Conservation (phyloP, 1,284 basidiomycete species). For the Heimioporus retisporus region DNA sequence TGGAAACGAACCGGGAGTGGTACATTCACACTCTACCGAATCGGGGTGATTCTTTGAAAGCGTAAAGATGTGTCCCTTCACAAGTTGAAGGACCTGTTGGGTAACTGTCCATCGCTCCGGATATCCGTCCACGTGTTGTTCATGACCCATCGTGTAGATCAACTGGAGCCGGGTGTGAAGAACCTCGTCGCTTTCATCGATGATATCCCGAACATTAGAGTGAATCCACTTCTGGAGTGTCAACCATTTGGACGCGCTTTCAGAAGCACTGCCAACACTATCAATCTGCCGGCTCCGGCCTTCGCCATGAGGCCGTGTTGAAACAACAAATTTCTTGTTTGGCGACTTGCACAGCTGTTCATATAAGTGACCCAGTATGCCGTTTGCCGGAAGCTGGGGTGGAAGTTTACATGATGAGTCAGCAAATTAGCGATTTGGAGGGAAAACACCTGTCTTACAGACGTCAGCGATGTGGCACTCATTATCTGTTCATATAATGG, state of each 20-base stretch:
- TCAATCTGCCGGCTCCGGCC: too few species aligned
- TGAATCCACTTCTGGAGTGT: slow-evolving; percentile 38
- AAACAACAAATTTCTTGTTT: too few species aligned
- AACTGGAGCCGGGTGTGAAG: slow-evolving; percentile 52
- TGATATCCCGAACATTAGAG: slow-evolving; percentile 40
- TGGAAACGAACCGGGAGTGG: slow-evolving; percentile 35
- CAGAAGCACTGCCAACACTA: neutral
- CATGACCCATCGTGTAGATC: slow-evolving; percentile 51
- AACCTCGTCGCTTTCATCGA: slow-evolving; percentile 56
- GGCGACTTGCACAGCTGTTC: neutral
- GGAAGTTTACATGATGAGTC: too few species aligned
- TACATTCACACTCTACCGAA: slow-evolving; percentile 17
- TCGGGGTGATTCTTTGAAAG: slow-evolving; percentile 16
- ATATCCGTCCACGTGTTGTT: slow-evolving; percentile 49
- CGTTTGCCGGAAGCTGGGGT: neutral
- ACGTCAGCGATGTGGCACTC: slow-evolving; percentile 14
- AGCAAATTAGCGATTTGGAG: too few species aligned
- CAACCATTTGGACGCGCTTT: slow-evolving; percentile 8
- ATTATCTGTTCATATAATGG: slow-evolving; percentile 4
- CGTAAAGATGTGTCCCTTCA: slow-evolving; percentile 16
- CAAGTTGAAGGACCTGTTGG: slow-evolving; percentile 49
- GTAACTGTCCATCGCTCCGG: slow-evolving; percentile 57
- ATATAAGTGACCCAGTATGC: neutral
- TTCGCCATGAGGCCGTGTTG: too few species aligned
- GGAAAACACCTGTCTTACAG: neutral